A percentile compares a stretch with the other conserved stretches of the same genome.
Conservation (phyloP, 345 rosid species). For the Brassica napus region DNA sequence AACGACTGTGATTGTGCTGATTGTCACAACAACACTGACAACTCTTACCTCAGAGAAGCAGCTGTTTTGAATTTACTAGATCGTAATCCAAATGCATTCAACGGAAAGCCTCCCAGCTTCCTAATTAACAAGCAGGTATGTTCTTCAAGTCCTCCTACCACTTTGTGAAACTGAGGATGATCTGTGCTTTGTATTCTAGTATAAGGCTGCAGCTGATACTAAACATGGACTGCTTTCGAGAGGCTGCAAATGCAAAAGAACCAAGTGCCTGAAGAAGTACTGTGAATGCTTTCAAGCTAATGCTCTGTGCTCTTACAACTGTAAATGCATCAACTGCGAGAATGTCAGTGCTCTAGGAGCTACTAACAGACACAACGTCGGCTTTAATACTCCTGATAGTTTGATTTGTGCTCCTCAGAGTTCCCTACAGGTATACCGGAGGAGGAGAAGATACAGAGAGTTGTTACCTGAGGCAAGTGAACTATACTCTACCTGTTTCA, state of each 20-base stretch:
- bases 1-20: conserved; percentile 51
- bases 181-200: conserved; percentile 11
- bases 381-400: background rate
- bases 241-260: conserved; percentile 63
- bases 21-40: conserved; percentile 49
- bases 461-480: conserved; percentile 35
- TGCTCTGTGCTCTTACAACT: conserved; percentile 49
- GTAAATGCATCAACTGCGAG: conserved; percentile 55
- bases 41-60: conserved; percentile 38
- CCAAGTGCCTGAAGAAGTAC: conserved; percentile 54
- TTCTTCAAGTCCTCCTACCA: no score
- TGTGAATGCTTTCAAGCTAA: conserved; percentile 67
- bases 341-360: conserved; percentile 31
- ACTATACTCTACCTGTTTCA: background rate
- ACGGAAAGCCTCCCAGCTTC: conserved; percentile 33
- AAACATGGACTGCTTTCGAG: conserved; percentile 40
- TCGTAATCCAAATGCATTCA: conserved; percentile 56
- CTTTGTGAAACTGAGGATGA: no score
- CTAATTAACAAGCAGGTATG: conserved; percentile 40
- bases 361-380: no score
- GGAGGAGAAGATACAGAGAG: conserved; percentile 44
- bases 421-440: conserved; percentile 26
- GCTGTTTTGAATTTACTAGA: conserved; percentile 42
- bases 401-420: conserved; percentile 10
- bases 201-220: conserved; percentile 29